These are phyloP conservation scores for Litchi chinensis DNA, from an alignment of 345 rosid species.

Conservation along the genomic window DNA sequence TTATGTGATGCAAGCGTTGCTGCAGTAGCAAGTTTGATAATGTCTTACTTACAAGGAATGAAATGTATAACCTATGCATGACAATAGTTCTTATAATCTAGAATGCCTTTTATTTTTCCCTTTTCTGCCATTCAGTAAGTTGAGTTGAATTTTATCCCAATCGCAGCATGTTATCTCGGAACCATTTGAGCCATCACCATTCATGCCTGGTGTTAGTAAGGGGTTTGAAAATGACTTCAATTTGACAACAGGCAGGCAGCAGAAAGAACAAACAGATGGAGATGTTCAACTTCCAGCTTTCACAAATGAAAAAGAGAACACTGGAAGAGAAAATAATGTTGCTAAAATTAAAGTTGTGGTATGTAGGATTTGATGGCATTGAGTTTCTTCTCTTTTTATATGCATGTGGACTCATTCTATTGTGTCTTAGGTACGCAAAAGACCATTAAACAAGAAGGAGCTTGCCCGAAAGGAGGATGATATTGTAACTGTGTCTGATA, in stretches of 20 bases:
- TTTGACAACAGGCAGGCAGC: slow-evolving; percentile 46
- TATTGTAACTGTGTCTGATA: slow-evolving; percentile 72
- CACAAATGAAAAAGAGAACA: slow-evolving; percentile 69
- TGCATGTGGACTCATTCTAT: slow-evolving; percentile 9
- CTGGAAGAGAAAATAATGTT: slow-evolving; percentile 68
- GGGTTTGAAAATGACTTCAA: slow-evolving; percentile 71
- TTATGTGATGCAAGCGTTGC: slow-evolving; percentile 8
- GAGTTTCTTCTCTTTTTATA: not conserved
- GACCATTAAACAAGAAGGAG: slow-evolving; percentile 95
- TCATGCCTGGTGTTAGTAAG: slow-evolving; percentile 67
- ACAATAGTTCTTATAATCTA: not conserved
- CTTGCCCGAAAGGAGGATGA: slow-evolving; percentile 89
- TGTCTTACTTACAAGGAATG: not conserved
- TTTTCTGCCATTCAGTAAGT: not conserved
- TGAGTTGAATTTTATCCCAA: slow-evolving; percentile 21
- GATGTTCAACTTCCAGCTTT: slow-evolving; percentile 52
- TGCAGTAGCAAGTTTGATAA: not conserved
- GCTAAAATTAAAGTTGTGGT: slow-evolving; percentile 99
- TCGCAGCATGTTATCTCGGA: slow-evolving; percentile 89
- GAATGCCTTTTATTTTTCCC: not conserved
- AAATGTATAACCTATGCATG: not conserved
- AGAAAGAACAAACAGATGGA: slow-evolving; percentile 53
- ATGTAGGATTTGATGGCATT: slow-evolving; percentile 33
- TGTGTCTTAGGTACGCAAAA: slow-evolving; percentile 75
- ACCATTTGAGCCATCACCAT: slow-evolving; percentile 93